Base-by-base conservation (phyloP, 345 rosid genomes). In the sweet orange (Citrus sinensis) region DNA sequence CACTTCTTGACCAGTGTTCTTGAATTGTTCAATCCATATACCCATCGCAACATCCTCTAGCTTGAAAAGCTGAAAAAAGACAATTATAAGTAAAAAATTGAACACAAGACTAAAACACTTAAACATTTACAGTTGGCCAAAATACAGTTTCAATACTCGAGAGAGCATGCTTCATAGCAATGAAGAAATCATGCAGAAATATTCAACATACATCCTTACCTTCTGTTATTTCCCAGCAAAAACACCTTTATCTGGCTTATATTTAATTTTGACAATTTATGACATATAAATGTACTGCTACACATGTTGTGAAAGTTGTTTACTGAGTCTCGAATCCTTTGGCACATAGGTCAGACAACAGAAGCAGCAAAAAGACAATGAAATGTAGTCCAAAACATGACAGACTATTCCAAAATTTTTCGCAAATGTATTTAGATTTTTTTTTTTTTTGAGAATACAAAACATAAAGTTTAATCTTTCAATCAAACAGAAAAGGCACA, bases 41-140 rank as follows among this genome's bases (percentile, higher is more conserved):
- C 98, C 98, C 94, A 93, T 90, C 51, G 94, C 98, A 37, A 95
- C 97, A 79, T 93, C 98, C 87, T 95, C 98, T 27, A 95, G 87
- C 71, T 93, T 95, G 82, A 95, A 95, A 83, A 91, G 83, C 98
- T 95, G 91, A 49, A 74, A 79, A 67, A 9, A 40, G 68, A 56
- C 3, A 66, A 64, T 9, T 27, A 76, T 46, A 67, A 39, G 66
- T 4, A 34, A 56, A 17, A 17, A 76, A 30, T 24, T 59, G 59
- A 77, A 42, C 19, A 42, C 11, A 1, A 66, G 20, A 69, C 34
- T 19, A n/a, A 46, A 7, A 20, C 14, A 19, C 25, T 16, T 11
- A 3, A 3, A 70, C 9, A 42, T 42, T 17, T 42, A 34, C 27
- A 27, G 37, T 70, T 51, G 9, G 61, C 49, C 13, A 51, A 9